Evolutionary conservation across 2,329 filamentous ascomycete species (phyloP).

Genomic region (Coniochaeta hoffmannii): DNA sequence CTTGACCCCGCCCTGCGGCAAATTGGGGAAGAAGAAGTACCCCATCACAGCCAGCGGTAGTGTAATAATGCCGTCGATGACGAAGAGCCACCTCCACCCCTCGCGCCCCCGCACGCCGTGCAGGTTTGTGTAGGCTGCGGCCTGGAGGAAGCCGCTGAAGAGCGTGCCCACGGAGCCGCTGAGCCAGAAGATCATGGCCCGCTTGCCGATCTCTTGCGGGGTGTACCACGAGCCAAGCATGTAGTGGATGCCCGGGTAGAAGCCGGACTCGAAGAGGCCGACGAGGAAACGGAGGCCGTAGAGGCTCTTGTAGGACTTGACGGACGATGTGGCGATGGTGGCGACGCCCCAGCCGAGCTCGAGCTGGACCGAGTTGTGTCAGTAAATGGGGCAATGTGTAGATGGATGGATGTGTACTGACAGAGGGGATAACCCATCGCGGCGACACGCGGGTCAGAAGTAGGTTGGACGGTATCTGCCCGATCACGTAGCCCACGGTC

Average conservation of each 20-base stretch:
- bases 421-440: conserved; percentile 32
- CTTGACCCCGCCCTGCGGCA: conserved; percentile 18
- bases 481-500: conserved; percentile 16
- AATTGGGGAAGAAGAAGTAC: conserved; percentile 46
- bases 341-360: conserved; percentile 17
- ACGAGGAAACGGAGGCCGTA: conserved; percentile 25
- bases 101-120: conserved; percentile 35
- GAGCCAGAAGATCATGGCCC: conserved; percentile 19
- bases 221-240: conserved; percentile 23
- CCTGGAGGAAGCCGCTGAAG: conserved; percentile 36
- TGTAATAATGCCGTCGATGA: conserved; percentile 46
- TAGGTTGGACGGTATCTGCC: conserved; percentile 55
- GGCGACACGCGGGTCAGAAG: conserved; percentile 32
- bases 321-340: conserved; percentile 13
- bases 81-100: conserved; percentile 42
- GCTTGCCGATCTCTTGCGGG: conserved; percentile 19
- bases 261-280: conserved; percentile 28
- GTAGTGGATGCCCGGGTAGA: conserved; percentile 21
- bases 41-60: conserved; percentile 37
- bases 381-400: not conserved
- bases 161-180: conserved; percentile 44
- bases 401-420: conserved; percentile 26
- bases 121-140: conserved; percentile 29
- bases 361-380: not conserved
- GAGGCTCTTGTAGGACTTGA: conserved; percentile 22